Percentiles rank a stretch among this genome's conserved stretches.
These are phyloP conservation scores for Yamadazyma takamatsuzukensis DNA, from an alignment of 805 yeast species.

Conservation along the genomic window DNA sequence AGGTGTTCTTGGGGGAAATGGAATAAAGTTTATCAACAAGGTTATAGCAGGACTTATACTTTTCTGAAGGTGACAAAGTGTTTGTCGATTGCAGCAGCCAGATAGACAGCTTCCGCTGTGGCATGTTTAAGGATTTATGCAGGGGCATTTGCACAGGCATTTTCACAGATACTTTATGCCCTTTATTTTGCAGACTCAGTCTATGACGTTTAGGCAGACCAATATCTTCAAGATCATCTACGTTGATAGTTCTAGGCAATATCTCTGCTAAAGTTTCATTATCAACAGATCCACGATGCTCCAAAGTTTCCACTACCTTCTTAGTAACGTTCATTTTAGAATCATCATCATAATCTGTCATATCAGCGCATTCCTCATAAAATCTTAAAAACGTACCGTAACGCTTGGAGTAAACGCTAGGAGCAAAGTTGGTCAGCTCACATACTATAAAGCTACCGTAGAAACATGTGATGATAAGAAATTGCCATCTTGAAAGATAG, in stretches of 20 bases:
- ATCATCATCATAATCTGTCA: slow-evolving; percentile 9
- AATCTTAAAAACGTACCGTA: slow-evolving; percentile 8
- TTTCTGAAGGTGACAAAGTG: no score
- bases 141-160: slow-evolving; percentile 4
- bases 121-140: no score
- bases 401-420: slow-evolving; percentile 4
- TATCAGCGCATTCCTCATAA: slow-evolving; percentile 8
- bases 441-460: no score
- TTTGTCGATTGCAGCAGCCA: no score
- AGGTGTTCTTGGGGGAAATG: slow-evolving; percentile 39
- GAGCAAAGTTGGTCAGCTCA: no score
- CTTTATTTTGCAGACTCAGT: no score
- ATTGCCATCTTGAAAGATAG: no score
- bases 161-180: no score
- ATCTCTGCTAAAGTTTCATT: slow-evolving; percentile 8
- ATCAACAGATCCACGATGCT: slow-evolving; percentile 3
- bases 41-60: slow-evolving; percentile 19
- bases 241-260: slow-evolving; percentile 9
- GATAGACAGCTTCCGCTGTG: no score
- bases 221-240: no score
- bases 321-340: slow-evolving; percentile 7
- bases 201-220: no score
- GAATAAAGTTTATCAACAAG: slow-evolving; percentile 36
- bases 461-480: no score
- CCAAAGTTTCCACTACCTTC: slow-evolving; percentile 6